Percentiles rank a stretch among this genome's conserved stretches.
These are phyloP conservation scores for Retiboletus flavoniger DNA, from an alignment of 1,284 basidiomycete genomes.

Conservation along the genomic window DNA sequence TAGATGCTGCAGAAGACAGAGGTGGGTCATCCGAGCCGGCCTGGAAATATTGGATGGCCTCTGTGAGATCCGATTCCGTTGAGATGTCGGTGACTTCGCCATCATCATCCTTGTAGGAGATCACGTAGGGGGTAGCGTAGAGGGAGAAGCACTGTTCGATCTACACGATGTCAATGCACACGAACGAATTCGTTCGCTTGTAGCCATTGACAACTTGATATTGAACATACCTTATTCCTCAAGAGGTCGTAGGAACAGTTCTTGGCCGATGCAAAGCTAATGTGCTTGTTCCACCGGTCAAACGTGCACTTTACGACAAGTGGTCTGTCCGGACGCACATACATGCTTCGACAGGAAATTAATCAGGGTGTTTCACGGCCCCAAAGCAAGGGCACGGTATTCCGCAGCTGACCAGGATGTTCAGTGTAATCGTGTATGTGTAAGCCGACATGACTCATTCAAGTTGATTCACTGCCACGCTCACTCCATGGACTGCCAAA, in stretches of 20 bases:
- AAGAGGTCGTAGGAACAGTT: constrained; percentile 76
- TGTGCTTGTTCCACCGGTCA: constrained; percentile 69
- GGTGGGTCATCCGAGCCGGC: constrained; percentile 67
- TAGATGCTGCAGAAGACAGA: constrained; percentile 67
- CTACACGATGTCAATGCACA: constrained; percentile 39
- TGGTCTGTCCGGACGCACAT: constrained; percentile 56
- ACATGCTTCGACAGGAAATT: constrained; percentile 28
- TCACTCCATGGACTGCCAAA: neutral
- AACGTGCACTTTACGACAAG: constrained; percentile 78
- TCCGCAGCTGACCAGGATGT: constrained; percentile 22
- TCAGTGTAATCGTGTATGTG: neutral
- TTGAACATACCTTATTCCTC: constrained; percentile 55
- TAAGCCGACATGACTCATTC: constrained; percentile 17
- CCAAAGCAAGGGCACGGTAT: constrained; percentile 7
- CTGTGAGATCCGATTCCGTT: constrained; percentile 73
- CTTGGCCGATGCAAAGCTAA: constrained; percentile 72
- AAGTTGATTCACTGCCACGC: neutral
- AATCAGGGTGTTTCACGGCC: constrained; percentile 3
- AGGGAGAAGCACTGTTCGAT: constrained; percentile 81
- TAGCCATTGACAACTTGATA: neutral
- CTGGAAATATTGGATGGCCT: constrained; percentile 84
- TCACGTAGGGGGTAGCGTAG: constrained; percentile 63
- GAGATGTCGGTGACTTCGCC: constrained; percentile 70
- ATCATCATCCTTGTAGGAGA: constrained; percentile 86
- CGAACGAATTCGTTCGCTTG: neutral